A percentile compares a stretch with the other conserved stretches of the same genome.
phyloP scores from a whole-genome alignment of 2,329 filamentous ascomycete genomes.

The Fusarium austroafricanum region DNA sequence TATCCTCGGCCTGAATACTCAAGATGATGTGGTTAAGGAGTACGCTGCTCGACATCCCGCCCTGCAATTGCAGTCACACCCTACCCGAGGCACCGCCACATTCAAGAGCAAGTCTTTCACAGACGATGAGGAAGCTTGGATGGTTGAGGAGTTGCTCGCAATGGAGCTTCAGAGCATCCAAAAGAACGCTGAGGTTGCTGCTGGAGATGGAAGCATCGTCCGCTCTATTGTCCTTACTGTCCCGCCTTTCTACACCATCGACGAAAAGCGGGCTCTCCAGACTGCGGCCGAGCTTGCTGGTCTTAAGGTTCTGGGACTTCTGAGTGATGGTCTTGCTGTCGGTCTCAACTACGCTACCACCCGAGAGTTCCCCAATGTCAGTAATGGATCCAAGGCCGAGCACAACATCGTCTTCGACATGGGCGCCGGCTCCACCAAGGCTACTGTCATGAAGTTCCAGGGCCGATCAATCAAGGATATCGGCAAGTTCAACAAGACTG shows the following conservation, averaged over 20 bases:
- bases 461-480: slow-evolving; percentile 89
- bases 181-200: slow-evolving; percentile 85
- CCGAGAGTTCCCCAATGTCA: slow-evolving; percentile 87
- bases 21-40: slow-evolving; percentile 70
- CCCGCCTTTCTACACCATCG: slow-evolving; percentile 87
- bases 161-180: slow-evolving; percentile 96
- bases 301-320: slow-evolving; percentile 83
- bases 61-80: slow-evolving; percentile 72
- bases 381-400: slow-evolving; percentile 86
- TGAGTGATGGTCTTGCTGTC: slow-evolving; percentile 92
- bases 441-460: slow-evolving; percentile 90
- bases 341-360: slow-evolving; percentile 95
- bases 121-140: slow-evolving; percentile 72
- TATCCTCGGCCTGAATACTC: slow-evolving; percentile 79
- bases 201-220: slow-evolving; percentile 78
- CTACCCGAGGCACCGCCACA: slow-evolving; percentile 75
- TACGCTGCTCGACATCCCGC: slow-evolving; percentile 84
- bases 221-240: slow-evolving; percentile 89
- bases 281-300: slow-evolving; percentile 89
- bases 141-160: slow-evolving; percentile 92
- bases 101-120: slow-evolving; percentile 80
- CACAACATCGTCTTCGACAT: slow-evolving; percentile 96
- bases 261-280: slow-evolving; percentile 89
- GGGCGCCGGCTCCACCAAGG: slow-evolving; percentile 94
- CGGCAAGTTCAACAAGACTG: slow-evolving; percentile 93